Evolutionary conservation across 2,329 filamentous ascomycete genomes (phyloP).

Genomic region (Calonectria pteridis): DNA sequence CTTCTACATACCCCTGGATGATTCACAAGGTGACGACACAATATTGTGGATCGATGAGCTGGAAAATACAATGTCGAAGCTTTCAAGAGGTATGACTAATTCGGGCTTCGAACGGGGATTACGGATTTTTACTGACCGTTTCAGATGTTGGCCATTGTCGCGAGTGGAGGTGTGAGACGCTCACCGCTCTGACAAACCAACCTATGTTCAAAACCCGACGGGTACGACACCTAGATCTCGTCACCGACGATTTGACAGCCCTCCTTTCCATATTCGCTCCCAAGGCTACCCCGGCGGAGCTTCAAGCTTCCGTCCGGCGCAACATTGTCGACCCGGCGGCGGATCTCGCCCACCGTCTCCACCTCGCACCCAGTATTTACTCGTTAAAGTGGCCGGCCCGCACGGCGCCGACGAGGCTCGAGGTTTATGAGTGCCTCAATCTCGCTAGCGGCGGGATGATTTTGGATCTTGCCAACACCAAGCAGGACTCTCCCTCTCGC

Average conservation of each 20-base stretch:
- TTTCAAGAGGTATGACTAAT: constrained; percentile 49
- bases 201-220: constrained; percentile 47
- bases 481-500: constrained; percentile 44
- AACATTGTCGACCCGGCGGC: constrained; percentile 52
- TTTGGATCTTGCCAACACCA: constrained; percentile 47
- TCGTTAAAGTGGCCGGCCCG: constrained; percentile 54
- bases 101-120: neutral
- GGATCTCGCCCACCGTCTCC: constrained; percentile 52
- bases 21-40: constrained; percentile 46
- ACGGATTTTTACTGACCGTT: neutral
- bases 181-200: constrained; percentile 50
- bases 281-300: constrained; percentile 41
- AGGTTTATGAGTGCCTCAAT: constrained; percentile 54
- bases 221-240: constrained; percentile 43
- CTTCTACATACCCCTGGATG: constrained; percentile 53
- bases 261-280: constrained; percentile 49
- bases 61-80: constrained; percentile 48
- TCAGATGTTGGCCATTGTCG: constrained; percentile 51
- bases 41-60: constrained; percentile 50
- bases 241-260: constrained; percentile 51
- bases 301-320: constrained; percentile 49
- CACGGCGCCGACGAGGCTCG: constrained; percentile 50
- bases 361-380: constrained; percentile 50
- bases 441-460: constrained; percentile 48
- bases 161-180: constrained; percentile 54